phyloP scores from a whole-genome alignment of 805 yeast species.

The Monosporozyma aerobia region DNA sequence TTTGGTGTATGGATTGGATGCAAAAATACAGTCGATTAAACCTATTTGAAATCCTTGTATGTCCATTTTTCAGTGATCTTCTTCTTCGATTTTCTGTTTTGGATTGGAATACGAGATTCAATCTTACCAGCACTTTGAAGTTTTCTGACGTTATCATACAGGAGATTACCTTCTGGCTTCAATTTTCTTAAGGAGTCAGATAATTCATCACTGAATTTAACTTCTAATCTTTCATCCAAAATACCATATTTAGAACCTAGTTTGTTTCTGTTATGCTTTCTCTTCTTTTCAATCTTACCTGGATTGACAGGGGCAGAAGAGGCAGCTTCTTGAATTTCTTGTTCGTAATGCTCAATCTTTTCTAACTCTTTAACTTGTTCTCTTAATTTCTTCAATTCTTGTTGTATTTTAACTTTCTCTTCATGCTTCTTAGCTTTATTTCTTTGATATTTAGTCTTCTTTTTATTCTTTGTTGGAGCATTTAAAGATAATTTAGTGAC shows the following conservation, averaged over 20 bases:
- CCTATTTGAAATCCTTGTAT: conserved; percentile 73
- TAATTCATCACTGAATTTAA: conserved; percentile 82
- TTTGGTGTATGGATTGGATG: neutral
- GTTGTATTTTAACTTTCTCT: conserved; percentile 47
- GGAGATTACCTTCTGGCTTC: conserved; percentile 82
- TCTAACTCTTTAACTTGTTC: conserved; percentile 50
- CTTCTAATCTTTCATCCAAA: conserved; percentile 45
- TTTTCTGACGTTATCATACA: conserved; percentile 72
- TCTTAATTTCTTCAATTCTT: conserved; percentile 51
- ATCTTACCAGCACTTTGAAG: conserved; percentile 79
- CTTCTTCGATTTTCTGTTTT: conserved; percentile 56
- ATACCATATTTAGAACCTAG: conserved; percentile 41
- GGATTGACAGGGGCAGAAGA: conserved; percentile 12
- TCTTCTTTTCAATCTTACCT: conserved; percentile 18
- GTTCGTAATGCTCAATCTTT: conserved; percentile 32
- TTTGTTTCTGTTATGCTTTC: conserved; percentile 30
- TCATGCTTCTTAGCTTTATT: conserved; percentile 58
- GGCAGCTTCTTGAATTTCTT: conserved; percentile 18
- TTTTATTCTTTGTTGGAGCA: conserved; percentile 55
- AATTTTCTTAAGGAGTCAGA: conserved; percentile 74
- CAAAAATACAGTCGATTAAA: conserved; percentile 1
- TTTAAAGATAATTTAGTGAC: conserved; percentile 52
- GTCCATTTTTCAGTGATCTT: conserved; percentile 89
- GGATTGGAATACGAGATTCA: conserved; percentile 66
- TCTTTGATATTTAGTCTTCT: conserved; percentile 71